Conservation (phyloP, 805 yeast genomes). For the Candida silvicultrix region DNA sequence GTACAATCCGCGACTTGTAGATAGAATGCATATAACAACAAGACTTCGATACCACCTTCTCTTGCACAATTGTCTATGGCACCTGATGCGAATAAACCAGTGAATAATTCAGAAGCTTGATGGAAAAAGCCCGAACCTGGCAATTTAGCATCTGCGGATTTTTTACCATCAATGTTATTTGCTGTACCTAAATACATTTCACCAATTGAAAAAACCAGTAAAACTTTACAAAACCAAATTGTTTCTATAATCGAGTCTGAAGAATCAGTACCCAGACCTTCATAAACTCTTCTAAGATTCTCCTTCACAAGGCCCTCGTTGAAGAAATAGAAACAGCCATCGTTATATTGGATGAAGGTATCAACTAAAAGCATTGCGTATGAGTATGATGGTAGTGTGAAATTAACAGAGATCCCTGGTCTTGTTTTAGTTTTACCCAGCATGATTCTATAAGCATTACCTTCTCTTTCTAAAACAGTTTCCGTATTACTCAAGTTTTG, state of each 20-base stretch:
- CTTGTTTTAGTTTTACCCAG: conserved; percentile 62
- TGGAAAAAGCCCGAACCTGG: conserved; percentile 79
- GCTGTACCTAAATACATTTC: conserved; percentile 81
- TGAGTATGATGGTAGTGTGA: conserved; percentile 68
- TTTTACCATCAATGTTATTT: conserved; percentile 48
- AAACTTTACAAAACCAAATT: conserved; percentile 73
- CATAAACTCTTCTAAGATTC: conserved; percentile 56
- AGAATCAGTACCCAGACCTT: conserved; percentile 29
- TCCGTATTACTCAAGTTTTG: conserved; percentile 27
- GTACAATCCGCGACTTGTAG: conserved; percentile 82
- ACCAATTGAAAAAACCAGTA: conserved; percentile 70
- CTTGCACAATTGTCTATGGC: conserved; percentile 71
- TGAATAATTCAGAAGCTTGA: conserved; percentile 73
- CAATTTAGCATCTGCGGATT: conserved; percentile 36
- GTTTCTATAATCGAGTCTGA: conserved; percentile 60
- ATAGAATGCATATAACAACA: conserved; percentile 69
- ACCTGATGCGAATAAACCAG: conserved; percentile 74
- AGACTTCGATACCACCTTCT: conserved; percentile 76
- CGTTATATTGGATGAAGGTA: conserved; percentile 71
- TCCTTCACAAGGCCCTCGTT: conserved; percentile 75
- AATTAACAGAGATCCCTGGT: conserved; percentile 63
- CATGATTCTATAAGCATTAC: conserved; percentile 68
- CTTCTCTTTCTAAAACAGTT: conserved; percentile 65
- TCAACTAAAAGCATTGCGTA: conserved; percentile 72
- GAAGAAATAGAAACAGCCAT: conserved; percentile 80